Percentiles rank a stretch among this genome's conserved stretches.
These are phyloP conservation scores for Cronartium quercuum DNA, from an alignment of 1,284 basidiomycete genomes.

Conservation along the genomic window DNA sequence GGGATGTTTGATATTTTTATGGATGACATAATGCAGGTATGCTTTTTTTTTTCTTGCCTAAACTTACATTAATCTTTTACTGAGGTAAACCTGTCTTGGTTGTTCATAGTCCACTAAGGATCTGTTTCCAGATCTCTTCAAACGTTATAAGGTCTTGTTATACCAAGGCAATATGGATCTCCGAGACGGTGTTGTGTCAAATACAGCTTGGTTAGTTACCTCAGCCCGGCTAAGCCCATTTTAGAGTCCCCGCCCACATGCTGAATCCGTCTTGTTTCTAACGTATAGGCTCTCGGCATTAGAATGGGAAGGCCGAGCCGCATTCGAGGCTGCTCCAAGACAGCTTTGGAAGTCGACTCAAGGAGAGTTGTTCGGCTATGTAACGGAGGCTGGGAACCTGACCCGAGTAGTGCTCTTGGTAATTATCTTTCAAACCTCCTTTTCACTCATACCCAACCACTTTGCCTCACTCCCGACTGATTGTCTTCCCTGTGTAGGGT, in stretches of 20 bases:
- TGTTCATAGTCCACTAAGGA: constrained; percentile 7
- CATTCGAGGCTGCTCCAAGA: background rate
- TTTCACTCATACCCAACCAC: background rate
- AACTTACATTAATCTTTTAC: background rate
- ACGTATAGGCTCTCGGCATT: background rate
- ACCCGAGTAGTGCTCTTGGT: constrained; percentile 3
- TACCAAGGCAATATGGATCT: constrained; percentile 21
- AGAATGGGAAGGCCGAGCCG: background rate
- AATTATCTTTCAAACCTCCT: background rate
- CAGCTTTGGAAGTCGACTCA: background rate
- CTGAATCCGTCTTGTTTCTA: background rate
- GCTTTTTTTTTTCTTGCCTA: background rate
- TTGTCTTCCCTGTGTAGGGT: background rate
- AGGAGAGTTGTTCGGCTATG: constrained; percentile 10
- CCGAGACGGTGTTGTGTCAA: constrained; percentile 1
- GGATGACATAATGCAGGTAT: constrained; percentile 13
- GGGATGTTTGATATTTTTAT: background rate
- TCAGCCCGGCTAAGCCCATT: background rate
- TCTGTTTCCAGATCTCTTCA: constrained; percentile 5
- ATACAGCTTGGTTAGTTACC: constrained; percentile 1
- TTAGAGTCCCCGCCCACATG: background rate
- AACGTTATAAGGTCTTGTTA: background rate
- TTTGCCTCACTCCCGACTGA: background rate
- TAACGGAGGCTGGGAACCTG: background rate
- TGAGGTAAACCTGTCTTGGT: background rate